These are phyloP conservation scores for Isatis tinctoria DNA, from an alignment of 345 rosid genomes.

Conservation along the genomic window DNA sequence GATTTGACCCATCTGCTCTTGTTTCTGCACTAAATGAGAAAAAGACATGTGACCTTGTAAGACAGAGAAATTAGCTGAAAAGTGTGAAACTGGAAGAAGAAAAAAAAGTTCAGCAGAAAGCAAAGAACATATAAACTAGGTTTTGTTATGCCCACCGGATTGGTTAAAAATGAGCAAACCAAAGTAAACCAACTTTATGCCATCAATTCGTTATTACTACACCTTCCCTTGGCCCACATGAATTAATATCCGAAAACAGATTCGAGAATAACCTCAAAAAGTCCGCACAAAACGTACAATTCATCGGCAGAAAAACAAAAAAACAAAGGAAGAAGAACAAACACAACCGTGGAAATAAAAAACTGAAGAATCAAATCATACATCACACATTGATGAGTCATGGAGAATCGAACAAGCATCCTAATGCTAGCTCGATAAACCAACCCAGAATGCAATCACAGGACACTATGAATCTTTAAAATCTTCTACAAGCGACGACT, in stretches of 20 bases:
- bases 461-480: not conserved
- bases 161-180: conserved; percentile 15
- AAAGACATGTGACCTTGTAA: conserved; percentile 22
- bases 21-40: conserved; percentile 37
- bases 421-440: not conserved
- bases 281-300: conserved; percentile 18
- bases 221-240: conserved; percentile 20
- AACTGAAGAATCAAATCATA: not conserved
- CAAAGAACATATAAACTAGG: conserved; percentile 17
- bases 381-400: not conserved
- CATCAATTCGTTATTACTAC: conserved; percentile 15
- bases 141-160: not conserved
- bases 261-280: conserved; percentile 18
- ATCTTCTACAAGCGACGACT: not conserved
- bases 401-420: not conserved
- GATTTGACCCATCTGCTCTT: conserved; percentile 31
- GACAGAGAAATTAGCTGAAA: conserved; percentile 21
- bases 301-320: not conserved
- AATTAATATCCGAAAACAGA: conserved; percentile 11
- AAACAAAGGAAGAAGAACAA: no score
- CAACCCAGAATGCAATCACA: not conserved
- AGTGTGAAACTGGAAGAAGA: not conserved
- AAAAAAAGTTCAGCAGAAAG: not conserved
- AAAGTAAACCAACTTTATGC: conserved; percentile 29
- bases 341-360: not conserved